Evolutionary conservation across 2,329 filamentous ascomycete genomes (phyloP), one percentile per base, ranked within the genome.

Genomic region (Phaeosphaeria sp.): DNA sequence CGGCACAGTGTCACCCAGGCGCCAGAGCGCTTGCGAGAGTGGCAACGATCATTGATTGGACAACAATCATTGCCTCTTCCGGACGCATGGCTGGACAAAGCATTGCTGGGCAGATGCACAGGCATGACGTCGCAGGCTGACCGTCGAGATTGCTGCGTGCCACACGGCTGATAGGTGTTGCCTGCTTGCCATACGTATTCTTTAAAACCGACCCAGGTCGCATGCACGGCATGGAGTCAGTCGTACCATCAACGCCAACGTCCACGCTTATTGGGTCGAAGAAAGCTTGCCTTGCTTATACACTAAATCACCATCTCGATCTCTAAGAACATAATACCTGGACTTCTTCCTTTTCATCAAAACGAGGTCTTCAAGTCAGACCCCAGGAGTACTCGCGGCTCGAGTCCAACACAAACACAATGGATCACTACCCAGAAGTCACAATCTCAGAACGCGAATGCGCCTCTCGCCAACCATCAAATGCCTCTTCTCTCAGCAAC

Each of bases 401-500:
- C 22, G 7, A 49, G 8, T 22, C 18, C n/a, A 49, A 22, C 17
- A 24, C 25, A 51, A 39, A 53, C 53, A 54, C 42, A 53, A 71
- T 69, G 66, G 66, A 69, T 42, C 62, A 64, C 49, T 69, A 71
- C 54, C 68, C 65, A 27, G 49, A 65, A 63, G 49, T 67, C 56
- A 69, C 59, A 13, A 59, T 66, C 46, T 56, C 62, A 45, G 65
- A 67, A 47, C 64, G 62, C 45, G 64, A 66, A 40, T 59, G 57
- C 20, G 51, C 62, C 17, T 57, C 61, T 3, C 65, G 63, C 40
- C 63, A 61, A 44, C 61, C 66, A 27, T 69, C 66, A n/a, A 59
- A 47, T 40, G 63, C 65, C 0, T 67, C 66, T 0, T 69, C 63
- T 6, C 25, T 42, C 47, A 66, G 66, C 43, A 24, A 47, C 43